Conservation (phyloP, 2,329 filamentous ascomycete species). For the Claviceps sp. region DNA sequence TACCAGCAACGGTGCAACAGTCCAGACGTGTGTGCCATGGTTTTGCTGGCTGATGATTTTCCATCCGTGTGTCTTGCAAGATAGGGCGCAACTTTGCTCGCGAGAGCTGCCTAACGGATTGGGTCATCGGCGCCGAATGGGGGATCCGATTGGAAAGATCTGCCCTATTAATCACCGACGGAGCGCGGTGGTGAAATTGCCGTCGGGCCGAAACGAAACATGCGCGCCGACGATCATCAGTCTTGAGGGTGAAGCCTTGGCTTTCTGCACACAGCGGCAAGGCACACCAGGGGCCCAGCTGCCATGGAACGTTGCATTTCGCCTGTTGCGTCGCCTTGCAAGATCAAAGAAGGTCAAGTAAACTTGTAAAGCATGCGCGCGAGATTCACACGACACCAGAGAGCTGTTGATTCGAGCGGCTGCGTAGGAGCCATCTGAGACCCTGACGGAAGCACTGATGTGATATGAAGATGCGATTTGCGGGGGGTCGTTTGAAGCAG, state of each 20-base stretch:
- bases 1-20: too few species aligned
- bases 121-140: not conserved
- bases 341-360: not conserved
- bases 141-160: not conserved
- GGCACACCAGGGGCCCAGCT: not conserved
- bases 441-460: too few species aligned
- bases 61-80: not conserved
- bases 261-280: not conserved
- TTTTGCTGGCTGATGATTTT: not conserved
- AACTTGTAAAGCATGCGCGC: not conserved
- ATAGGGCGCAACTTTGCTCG: not conserved
- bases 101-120: not conserved
- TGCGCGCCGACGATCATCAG: not conserved
- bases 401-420: too few species aligned
- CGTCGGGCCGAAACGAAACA: conserved; percentile 1
- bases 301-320: conserved; percentile 12
- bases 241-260: not conserved
- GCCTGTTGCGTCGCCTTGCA: conserved; percentile 1
- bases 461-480: too few species aligned
- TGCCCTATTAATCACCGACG: not conserved
- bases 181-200: not conserved
- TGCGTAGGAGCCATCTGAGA: too few species aligned
- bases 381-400: too few species aligned
- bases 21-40: too few species aligned
- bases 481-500: too few species aligned